phyloP scores from a whole-genome alignment of 495 filamentous ascomycete genomes.

The Neohortaea acidophila region DNA sequence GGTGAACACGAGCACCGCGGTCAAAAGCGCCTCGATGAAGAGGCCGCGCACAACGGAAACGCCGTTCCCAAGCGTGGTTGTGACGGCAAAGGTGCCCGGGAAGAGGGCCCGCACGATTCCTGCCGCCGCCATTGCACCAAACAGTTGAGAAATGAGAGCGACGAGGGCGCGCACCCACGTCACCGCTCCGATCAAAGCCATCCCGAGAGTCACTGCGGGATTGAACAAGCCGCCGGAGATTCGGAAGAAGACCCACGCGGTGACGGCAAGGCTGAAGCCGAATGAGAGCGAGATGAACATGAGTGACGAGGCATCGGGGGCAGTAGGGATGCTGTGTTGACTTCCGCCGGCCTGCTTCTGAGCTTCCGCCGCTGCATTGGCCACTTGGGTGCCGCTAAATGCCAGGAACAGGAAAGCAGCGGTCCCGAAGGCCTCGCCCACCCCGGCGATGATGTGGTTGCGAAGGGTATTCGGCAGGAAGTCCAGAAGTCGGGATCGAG shows the following conservation, averaged over 20 bases:
- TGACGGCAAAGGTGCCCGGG: constrained; percentile 46
- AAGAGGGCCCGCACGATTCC: constrained; percentile 49
- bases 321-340: constrained; percentile 7
- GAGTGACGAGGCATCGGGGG: constrained; percentile 34
- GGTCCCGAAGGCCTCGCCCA: constrained; percentile 65
- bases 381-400: constrained; percentile 62
- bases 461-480: no score
- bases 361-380: constrained; percentile 34
- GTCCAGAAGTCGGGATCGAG: background rate
- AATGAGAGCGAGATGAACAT: constrained; percentile 60
- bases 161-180: constrained; percentile 34
- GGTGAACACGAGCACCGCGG: constrained; percentile 56
- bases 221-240: constrained; percentile 66
- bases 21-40: constrained; percentile 69
- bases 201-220: constrained; percentile 31
- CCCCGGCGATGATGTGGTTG: constrained; percentile 45
- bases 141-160: constrained; percentile 39
- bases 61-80: constrained; percentile 41
- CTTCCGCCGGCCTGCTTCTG: constrained; percentile 8
- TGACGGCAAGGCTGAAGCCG: constrained; percentile 60
- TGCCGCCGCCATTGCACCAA: constrained; percentile 43
- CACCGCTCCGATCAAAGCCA: constrained; percentile 35
- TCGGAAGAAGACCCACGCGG: constrained; percentile 76
- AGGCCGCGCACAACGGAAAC: constrained; percentile 49
- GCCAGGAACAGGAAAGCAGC: constrained; percentile 74